phyloP scores from a whole-genome alignment of 2,329 filamentous ascomycete species.

The Nothomitra cinnamomea region DNA sequence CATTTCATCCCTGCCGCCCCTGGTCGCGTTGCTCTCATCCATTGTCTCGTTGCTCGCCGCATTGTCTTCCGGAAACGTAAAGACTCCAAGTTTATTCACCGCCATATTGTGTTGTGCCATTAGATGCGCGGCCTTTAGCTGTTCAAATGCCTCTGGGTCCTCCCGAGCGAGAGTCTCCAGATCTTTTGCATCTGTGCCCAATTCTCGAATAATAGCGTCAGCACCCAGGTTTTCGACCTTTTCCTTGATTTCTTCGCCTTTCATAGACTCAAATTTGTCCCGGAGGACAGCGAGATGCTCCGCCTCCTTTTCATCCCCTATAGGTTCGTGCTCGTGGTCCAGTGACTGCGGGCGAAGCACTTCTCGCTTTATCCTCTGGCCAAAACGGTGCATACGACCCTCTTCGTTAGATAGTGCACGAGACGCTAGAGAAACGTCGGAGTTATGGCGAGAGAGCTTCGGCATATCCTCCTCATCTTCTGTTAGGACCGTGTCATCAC shows the following conservation, averaged over 20 bases:
- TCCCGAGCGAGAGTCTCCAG: conserved; percentile 24
- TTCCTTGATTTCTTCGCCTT: conserved; percentile 24
- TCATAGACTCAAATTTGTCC: conserved; percentile 25
- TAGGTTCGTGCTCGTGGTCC: conserved; percentile 22
- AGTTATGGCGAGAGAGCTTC: conserved; percentile 36
- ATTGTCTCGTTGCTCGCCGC: too few species aligned
- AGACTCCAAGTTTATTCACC: background rate
- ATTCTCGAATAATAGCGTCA: conserved; percentile 25
- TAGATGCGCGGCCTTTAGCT: conserved; percentile 20
- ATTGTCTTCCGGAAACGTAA: too few species aligned
- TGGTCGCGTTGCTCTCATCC: background rate
- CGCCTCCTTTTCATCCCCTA: conserved; percentile 22
- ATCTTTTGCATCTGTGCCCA: conserved; percentile 28
- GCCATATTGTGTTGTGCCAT: background rate
- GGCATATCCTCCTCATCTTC: conserved; percentile 21
- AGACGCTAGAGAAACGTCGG: conserved; percentile 50
- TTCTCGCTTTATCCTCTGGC: conserved; percentile 47
- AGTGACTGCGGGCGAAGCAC: conserved; percentile 33
- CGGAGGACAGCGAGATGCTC: conserved; percentile 29
- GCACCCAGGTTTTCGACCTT: conserved; percentile 22
- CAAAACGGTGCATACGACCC: conserved; percentile 51
- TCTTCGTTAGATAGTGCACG: conserved; percentile 50
- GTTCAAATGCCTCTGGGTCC: conserved; percentile 27
- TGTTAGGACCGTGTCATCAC: conserved; percentile 12
- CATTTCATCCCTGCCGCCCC: too few species aligned